Percentiles rank a stretch among this genome's conserved stretches.
phyloP scores from a whole-genome alignment of 306 rosid genomes.

The Fragaria vesca region DNA sequence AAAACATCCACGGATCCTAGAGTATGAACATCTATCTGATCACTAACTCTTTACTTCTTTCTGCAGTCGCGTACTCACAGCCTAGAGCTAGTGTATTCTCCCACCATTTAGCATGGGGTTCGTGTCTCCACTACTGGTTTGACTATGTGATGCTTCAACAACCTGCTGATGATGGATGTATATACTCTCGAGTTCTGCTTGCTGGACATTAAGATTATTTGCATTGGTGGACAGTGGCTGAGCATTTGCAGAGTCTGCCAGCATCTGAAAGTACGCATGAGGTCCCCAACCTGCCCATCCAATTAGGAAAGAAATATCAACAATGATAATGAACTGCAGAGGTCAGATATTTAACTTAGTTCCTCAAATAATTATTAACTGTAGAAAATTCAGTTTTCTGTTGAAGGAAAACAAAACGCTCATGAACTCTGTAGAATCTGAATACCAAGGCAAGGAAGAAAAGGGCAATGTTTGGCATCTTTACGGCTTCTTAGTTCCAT shows the following conservation, averaged over 20 bases:
- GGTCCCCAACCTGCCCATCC: constrained; percentile 80
- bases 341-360: background rate
- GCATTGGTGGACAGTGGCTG: constrained; percentile 30
- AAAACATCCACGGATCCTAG: constrained; percentile 31
- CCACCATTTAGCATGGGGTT: constrained; percentile 56
- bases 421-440: background rate
- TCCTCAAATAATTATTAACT: background rate
- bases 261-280: constrained; percentile 75
- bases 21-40: constrained; percentile 36
- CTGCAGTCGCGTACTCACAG: constrained; percentile 1
- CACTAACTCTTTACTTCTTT: constrained; percentile 24
- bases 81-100: constrained; percentile 35
- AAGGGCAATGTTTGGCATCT: background rate
- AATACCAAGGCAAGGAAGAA: background rate
- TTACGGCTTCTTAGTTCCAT: background rate
- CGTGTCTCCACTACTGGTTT: constrained; percentile 35
- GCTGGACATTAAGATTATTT: constrained; percentile 29
- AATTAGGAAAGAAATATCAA: constrained; percentile 4
- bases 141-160: constrained; percentile 15
- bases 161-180: constrained; percentile 36
- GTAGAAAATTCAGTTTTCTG: background rate
- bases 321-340: background rate
- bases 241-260: constrained; percentile 50
- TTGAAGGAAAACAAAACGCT: background rate
- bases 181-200: constrained; percentile 46